These are phyloP conservation scores for Saccharomycopsis crataegensis DNA, from an alignment of 1,139 yeast species.

Conservation along the genomic window DNA sequence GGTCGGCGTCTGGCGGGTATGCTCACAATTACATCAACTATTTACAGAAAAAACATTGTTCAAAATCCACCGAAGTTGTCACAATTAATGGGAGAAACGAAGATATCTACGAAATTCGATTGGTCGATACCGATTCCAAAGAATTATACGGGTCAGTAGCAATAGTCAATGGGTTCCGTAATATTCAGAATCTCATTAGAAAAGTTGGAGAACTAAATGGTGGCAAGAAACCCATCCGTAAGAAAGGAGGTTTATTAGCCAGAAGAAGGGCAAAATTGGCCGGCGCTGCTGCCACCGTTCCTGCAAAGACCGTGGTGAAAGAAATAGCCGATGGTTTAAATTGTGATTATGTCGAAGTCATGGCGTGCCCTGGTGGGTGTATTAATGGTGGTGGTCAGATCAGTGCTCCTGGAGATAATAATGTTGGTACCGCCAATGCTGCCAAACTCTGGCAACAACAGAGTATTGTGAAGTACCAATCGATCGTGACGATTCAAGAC, in stretches of 20 bases:
- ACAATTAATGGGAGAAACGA: conserved; percentile 56
- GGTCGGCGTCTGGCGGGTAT: conserved; percentile 90
- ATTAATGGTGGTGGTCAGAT: conserved; percentile 96
- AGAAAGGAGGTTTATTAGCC: conserved; percentile 27
- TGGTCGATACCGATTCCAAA: conserved; percentile 32
- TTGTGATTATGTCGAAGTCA: conserved; percentile 84
- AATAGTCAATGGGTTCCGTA: conserved; percentile 84
- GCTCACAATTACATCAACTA: conserved; percentile 51
- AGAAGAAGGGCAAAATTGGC: conserved; percentile 28
- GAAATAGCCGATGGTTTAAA: conserved; percentile 49
- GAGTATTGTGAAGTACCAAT: conserved; percentile 19
- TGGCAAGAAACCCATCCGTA: conserved; percentile 2
- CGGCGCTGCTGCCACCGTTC: conserved; percentile 18
- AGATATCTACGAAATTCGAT: conserved; percentile 65
- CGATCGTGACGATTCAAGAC: conserved; percentile 21
- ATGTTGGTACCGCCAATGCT: conserved; percentile 24
- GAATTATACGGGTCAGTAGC: conserved; percentile 56
- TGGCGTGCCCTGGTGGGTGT: conserved; percentile 99
- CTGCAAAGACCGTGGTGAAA: conserved; percentile 10
- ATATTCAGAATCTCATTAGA: conserved; percentile 87
- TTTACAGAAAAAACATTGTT: conserved; percentile 28
- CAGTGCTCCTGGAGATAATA: conserved; percentile 34
- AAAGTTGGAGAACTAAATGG: conserved; percentile 45
- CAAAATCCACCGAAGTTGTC: conserved; percentile 24
- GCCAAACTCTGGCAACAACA: conserved; percentile 18